Conservation (phyloP, 768 basidiomycete species). For the Naganishia onofrii region DNA sequence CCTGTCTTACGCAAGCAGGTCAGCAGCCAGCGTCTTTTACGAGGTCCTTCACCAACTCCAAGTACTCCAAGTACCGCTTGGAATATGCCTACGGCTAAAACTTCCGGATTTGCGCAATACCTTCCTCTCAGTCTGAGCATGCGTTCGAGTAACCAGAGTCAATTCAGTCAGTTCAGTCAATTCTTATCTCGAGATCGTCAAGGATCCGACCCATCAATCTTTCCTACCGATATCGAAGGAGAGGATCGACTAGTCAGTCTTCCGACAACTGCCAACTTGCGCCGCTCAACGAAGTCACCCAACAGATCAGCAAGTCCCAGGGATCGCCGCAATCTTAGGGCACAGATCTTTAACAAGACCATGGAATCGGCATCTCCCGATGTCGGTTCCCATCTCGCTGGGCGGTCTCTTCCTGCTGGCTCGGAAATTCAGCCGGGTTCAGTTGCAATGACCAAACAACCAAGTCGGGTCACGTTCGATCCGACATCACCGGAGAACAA, state of each 20-base stretch:
- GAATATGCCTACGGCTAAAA: conserved; percentile 14
- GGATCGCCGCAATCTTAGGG: conserved; percentile 20
- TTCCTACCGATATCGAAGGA: conserved; percentile 10
- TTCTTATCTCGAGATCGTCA: conserved; percentile 10
- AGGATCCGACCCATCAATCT: conserved; percentile 16
- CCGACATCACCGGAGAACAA: neutral
- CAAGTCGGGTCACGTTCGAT: conserved; percentile 8
- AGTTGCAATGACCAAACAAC: conserved; percentile 9
- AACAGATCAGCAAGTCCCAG: conserved; percentile 31
- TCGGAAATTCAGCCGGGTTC: neutral
- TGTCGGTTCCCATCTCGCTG: neutral
- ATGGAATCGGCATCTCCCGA: conserved; percentile 16
- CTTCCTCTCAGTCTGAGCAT: conserved; percentile 24
- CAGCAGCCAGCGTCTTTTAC: neutral
- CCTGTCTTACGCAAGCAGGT: conserved; percentile 13
- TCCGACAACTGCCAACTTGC: conserved; percentile 9
- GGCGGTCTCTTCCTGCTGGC: neutral
- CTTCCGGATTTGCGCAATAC: conserved; percentile 24
- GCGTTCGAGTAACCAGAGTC: conserved; percentile 21
- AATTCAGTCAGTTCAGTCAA: conserved; percentile 23
- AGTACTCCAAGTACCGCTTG: neutral
- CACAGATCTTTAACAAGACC: conserved; percentile 22
- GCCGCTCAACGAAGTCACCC: conserved; percentile 4
- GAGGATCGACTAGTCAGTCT: conserved; percentile 16
- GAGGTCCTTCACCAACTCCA: conserved; percentile 15